Conservation (phyloP, 1,284 basidiomycete species). For the Naganishia sp. region DNA sequence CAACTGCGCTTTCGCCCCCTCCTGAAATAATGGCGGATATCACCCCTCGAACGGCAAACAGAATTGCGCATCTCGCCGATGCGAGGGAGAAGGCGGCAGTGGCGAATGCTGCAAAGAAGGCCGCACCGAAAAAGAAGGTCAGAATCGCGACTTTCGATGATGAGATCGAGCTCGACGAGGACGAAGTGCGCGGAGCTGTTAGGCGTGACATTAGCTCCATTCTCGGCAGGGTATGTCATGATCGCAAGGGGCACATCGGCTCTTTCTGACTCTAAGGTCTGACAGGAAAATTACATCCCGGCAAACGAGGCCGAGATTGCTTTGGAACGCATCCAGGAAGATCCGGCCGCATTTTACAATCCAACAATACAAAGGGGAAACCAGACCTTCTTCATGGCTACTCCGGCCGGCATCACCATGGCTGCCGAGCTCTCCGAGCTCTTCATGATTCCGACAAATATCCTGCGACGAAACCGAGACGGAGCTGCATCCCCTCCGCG, state of each 20-base stretch:
- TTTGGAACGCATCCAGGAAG: constrained; percentile 76
- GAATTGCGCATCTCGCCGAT: constrained; percentile 44
- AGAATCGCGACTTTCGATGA: constrained; percentile 60
- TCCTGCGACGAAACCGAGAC: constrained; percentile 55
- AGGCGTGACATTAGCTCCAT: constrained; percentile 72
- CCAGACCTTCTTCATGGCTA: constrained; percentile 71
- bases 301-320: constrained; percentile 77
- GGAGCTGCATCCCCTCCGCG: constrained; percentile 52
- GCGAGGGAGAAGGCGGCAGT: constrained; percentile 50
- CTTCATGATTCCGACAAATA: constrained; percentile 72
- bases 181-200: constrained; percentile 59
- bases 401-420: constrained; percentile 59
- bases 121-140: constrained; percentile 72
- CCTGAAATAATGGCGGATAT: constrained; percentile 52
- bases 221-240: constrained; percentile 59
- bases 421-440: constrained; percentile 76
- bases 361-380: constrained; percentile 71
- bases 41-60: constrained; percentile 59
- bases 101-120: constrained; percentile 54
- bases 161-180: constrained; percentile 77
- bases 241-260: not conserved
- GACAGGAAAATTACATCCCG: constrained; percentile 71
- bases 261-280: not conserved
- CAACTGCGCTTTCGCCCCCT: constrained; percentile 48
- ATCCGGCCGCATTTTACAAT: constrained; percentile 80